Base-by-base conservation (phyloP, 1,139 yeast genomes). In the Magnusiomyces paraingens region DNA sequence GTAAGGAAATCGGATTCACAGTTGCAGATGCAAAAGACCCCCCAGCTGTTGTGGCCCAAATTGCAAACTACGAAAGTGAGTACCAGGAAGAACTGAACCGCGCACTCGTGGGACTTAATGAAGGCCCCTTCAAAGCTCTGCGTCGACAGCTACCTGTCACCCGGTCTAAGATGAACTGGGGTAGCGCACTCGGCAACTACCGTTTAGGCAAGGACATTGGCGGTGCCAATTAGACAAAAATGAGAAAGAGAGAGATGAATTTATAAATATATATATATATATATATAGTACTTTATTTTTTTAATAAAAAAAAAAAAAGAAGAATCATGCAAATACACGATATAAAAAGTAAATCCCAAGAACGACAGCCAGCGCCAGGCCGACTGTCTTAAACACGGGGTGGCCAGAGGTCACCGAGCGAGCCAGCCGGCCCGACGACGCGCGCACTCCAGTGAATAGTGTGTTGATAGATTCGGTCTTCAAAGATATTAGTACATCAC, bases 61-160 rank as follows among this genome's bases (percentile, higher is more conserved):
- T 91, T 61, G 75, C 76, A 54, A 65, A 66, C 38, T 65, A 78
- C n/a, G 98, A 93, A 68, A 77, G 80, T 56, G 67, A 73, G 46
- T 77, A 80, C 62, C 90, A 91, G 61, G 68, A 77, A 49, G 73
- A 77, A 51, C 72, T 91, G 55, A 80, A 86, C 62, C 77, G 74
- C 56, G 76, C 86, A 56, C 86, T 93, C 66, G 75, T 79, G 47
- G 81, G 81, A 39, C 77, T 93, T 65, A 91, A 91, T 69, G 95
- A 89, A 60, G 78, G 78, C 52, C 80, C 83, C 56, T 93, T 93
- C 74, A 93, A 91, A 71, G 80, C 80, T 58, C 78, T 93, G 62
- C 81, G 99, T 72, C 83, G 99, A 69, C 88, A 89, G 68, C 76
- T 93, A 58, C 99, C 99, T 2, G 84, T 93, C 44, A 91, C 96